Percentiles rank a stretch among this genome's conserved stretches.
phyloP scores from a whole-genome alignment of 2,329 filamentous ascomycete genomes.

The Cladobotryum protrusum region DNA sequence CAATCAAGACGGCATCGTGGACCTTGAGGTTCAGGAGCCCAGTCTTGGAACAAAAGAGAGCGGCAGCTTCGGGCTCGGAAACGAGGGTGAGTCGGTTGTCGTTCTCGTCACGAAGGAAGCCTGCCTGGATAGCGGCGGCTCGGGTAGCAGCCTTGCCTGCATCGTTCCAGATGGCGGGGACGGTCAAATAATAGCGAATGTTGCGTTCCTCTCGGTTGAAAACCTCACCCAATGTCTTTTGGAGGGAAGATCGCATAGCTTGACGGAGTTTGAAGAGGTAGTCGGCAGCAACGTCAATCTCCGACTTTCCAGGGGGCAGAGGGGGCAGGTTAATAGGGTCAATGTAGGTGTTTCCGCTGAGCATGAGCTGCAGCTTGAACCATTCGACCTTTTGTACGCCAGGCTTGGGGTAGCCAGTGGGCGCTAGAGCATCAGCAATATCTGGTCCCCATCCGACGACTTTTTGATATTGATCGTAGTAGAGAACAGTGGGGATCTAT shows the following conservation, averaged over 20 bases:
- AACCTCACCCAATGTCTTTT: conserved; percentile 94
- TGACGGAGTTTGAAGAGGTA: conserved; percentile 97
- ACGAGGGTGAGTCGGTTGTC: conserved; percentile 93
- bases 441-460: conserved; percentile 99
- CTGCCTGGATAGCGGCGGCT: conserved; percentile 92
- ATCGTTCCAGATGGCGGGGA: conserved; percentile 99
- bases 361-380: conserved; percentile 99
- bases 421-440: conserved; percentile 92
- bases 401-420: conserved; percentile 94
- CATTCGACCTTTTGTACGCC: conserved; percentile 99
- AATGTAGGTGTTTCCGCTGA: conserved; percentile 97
- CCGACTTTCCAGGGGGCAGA: conserved; percentile 93
- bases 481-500: conserved; percentile 96
- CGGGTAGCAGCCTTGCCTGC: conserved; percentile 95
- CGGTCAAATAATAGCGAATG: conserved; percentile 94
- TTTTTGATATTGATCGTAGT: conserved; percentile 99
- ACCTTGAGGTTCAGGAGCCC: conserved; percentile 93
- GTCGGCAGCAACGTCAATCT: conserved; percentile 98
- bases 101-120: conserved; percentile 94
- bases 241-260: conserved; percentile 90
- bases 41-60: conserved; percentile 96
- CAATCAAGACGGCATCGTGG: conserved; percentile 96
- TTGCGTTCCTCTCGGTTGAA: conserved; percentile 98
- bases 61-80: conserved; percentile 93
- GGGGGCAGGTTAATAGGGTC: conserved; percentile 98